Evolutionary conservation across 1,284 basidiomycete genomes (phyloP).

Genomic region (Flammula alnicola): DNA sequence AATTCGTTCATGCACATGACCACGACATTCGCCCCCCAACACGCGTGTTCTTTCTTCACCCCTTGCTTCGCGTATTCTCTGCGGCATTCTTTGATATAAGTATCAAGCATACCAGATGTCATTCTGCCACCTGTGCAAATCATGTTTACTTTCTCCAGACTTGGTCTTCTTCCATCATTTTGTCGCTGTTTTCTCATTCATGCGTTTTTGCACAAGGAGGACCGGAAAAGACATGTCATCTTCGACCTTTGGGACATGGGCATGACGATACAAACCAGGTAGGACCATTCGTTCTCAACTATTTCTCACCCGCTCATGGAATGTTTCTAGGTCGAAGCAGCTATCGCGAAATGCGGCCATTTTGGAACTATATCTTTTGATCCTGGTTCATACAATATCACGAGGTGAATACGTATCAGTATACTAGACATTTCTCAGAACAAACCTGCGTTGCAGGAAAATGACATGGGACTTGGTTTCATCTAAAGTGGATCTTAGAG

Average conservation of each 20-base stretch:
- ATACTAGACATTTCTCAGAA: no score
- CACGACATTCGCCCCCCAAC: neutral
- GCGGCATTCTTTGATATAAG: neutral
- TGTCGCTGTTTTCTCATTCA: neutral
- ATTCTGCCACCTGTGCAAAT: neutral
- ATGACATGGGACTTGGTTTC: slow-evolving; percentile 64
- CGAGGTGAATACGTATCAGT: slow-evolving; percentile 43
- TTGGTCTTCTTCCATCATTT: neutral
- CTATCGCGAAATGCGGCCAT: slow-evolving; percentile 57
- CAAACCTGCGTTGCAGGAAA: no score
- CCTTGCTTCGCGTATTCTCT: neutral
- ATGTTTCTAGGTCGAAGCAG: slow-evolving; percentile 46
- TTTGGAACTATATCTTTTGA: slow-evolving; percentile 52
- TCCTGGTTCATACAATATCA: slow-evolving; percentile 55
- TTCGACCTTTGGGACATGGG: slow-evolving; percentile 35
- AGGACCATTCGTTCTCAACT: neutral
- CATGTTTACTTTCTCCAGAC: neutral
- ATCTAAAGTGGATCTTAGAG: slow-evolving; percentile 57
- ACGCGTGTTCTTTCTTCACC: neutral
- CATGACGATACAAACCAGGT: slow-evolving; percentile 39
- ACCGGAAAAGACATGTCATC: slow-evolving; percentile 24
- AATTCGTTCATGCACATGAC: neutral
- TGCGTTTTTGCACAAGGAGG: neutral
- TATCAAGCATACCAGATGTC: neutral
- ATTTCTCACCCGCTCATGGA: neutral